A percentile compares a stretch with the other conserved stretches of the same genome.
These are phyloP conservation scores for Leucosporidium creatinivorum DNA, from an alignment of 768 basidiomycete genomes.

Conservation along the genomic window DNA sequence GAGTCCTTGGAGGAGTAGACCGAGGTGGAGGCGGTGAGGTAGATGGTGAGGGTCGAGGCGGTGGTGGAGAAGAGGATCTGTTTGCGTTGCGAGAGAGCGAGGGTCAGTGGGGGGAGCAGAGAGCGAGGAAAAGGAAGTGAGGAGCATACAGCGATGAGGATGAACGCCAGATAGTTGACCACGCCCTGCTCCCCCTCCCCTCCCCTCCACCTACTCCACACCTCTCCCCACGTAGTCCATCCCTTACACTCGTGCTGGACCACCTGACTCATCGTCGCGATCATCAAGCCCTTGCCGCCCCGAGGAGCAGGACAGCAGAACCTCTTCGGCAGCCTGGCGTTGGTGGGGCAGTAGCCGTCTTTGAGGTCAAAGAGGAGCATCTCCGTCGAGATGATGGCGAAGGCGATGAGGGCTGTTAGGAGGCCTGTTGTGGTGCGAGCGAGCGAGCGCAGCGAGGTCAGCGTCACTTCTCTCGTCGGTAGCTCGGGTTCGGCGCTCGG, in stretches of 20 bases:
- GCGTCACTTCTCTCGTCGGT: no score
- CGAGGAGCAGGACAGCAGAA: no score
- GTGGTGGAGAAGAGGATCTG: constrained; percentile 65
- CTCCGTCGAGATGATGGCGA: constrained; percentile 66
- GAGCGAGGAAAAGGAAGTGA: background rate
- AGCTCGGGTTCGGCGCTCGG: no score
- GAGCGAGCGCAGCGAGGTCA: background rate
- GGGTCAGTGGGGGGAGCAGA: background rate
- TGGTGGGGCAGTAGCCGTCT: constrained; percentile 69
- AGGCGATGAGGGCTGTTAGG: constrained; percentile 75
- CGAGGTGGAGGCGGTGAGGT: constrained; percentile 78
- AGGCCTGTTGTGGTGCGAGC: constrained; percentile 49
- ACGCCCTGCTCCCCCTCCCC: constrained; percentile 45
- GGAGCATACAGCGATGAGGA: constrained; percentile 60
- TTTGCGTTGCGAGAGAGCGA: background rate
- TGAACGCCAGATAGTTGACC: constrained; percentile 63
- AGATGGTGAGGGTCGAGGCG: constrained; percentile 73
- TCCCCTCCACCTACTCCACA: constrained; percentile 45
- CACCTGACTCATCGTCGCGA: background rate
- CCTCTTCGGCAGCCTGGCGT: constrained; percentile 65
- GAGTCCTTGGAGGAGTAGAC: constrained; percentile 86
- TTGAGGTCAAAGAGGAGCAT: constrained; percentile 87
- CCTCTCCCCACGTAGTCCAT: constrained; percentile 71
- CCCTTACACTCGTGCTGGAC: constrained; percentile 50
- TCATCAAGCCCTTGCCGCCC: constrained; percentile 12